phyloP scores from a whole-genome alignment of 2,329 filamentous ascomycete genomes.

The Fusarium abutilonis region DNA sequence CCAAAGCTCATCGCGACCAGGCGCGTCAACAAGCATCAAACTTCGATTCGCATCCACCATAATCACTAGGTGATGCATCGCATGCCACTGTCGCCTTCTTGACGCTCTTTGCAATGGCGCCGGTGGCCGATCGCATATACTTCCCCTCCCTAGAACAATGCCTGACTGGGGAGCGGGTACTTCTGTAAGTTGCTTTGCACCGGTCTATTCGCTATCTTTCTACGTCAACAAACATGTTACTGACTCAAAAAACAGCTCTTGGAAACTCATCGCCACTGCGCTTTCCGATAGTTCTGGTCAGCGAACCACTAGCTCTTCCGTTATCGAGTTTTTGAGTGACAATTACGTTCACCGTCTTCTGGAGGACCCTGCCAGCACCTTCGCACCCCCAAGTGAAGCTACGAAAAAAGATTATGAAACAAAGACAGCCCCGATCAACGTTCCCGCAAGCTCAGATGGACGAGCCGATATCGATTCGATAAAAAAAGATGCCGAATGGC shows the following conservation, averaged over 20 bases:
- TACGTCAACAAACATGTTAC: constrained; percentile 35
- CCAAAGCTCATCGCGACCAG: constrained; percentile 47
- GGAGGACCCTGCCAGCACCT: constrained; percentile 73
- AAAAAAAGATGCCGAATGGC: constrained; percentile 86
- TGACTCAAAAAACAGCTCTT: constrained; percentile 60
- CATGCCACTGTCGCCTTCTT: constrained; percentile 54
- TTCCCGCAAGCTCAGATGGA: constrained; percentile 72
- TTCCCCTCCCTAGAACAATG: constrained; percentile 88
- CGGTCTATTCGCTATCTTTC: constrained; percentile 5
- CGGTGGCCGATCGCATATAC: constrained; percentile 75
- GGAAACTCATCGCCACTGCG: constrained; percentile 68
- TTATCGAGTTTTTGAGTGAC: constrained; percentile 77
- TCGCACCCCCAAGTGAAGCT: constrained; percentile 68
- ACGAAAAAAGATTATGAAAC: constrained; percentile 80
- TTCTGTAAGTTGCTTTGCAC: constrained; percentile 71
- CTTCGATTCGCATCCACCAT: constrained; percentile 27
- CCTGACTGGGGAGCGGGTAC: constrained; percentile 79
- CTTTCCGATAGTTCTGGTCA: constrained; percentile 66
- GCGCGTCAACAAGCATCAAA: constrained; percentile 50
- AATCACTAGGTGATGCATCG: constrained; percentile 52
- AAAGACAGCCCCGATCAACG: constrained; percentile 86
- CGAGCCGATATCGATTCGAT: constrained; percentile 80
- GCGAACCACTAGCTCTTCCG: constrained; percentile 61
- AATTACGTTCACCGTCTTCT: constrained; percentile 74
- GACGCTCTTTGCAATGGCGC: constrained; percentile 73